Percentiles rank a stretch among this genome's conserved stretches.
These are phyloP conservation scores for Zygosaccharomyces gambellarensis DNA, from an alignment of 805 yeast genomes.

Conservation along the genomic window DNA sequence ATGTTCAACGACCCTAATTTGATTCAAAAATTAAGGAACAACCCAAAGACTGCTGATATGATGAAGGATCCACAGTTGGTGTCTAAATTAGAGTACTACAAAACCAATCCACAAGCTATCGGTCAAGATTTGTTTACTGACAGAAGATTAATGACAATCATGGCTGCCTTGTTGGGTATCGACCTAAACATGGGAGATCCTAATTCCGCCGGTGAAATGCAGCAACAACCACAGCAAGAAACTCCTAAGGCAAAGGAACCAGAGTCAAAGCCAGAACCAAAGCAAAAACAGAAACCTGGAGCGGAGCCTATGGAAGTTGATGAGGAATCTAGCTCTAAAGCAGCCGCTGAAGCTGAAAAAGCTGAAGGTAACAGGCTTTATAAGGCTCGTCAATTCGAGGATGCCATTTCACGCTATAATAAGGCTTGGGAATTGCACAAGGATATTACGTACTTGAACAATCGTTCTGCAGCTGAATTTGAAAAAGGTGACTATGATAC, in stretches of 20 bases:
- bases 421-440: conserved; percentile 76
- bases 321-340: conserved; percentile 34
- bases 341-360: conserved; percentile 63
- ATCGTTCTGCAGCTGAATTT: conserved; percentile 95
- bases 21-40: conserved; percentile 64
- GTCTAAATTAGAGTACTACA: conserved; percentile 54
- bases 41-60: conserved; percentile 83
- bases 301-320: conserved; percentile 38
- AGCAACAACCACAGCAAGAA: not conserved
- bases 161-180: conserved; percentile 82
- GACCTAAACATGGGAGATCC: conserved; percentile 51
- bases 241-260: conserved; percentile 23
- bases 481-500: conserved; percentile 90
- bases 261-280: conserved; percentile 25
- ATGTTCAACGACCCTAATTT: conserved; percentile 77
- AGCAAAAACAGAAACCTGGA: conserved; percentile 28
- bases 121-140: conserved; percentile 68
- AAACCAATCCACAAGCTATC: conserved; percentile 66
- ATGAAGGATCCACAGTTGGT: conserved; percentile 86
- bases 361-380: conserved; percentile 82
- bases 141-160: conserved; percentile 81
- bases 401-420: conserved; percentile 81
- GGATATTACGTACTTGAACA: conserved; percentile 91
- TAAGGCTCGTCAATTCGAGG: conserved; percentile 84
- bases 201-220: conserved; percentile 15